Evolutionary conservation across 768 basidiomycete species (phyloP), one percentile per base, ranked within the genome.

Genomic region (Xanthoconium stramineum): DNA sequence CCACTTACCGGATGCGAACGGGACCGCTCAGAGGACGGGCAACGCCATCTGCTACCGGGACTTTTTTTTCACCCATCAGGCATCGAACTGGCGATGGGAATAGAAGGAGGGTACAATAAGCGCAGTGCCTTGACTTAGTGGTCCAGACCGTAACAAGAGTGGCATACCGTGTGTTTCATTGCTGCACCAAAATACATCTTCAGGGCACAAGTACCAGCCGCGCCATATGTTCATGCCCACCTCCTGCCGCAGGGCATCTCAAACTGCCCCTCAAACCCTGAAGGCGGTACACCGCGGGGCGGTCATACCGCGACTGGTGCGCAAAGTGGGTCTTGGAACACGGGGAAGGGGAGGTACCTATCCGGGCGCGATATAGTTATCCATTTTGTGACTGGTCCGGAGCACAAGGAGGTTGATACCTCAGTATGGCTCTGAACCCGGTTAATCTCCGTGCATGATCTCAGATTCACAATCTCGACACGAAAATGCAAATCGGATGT

Each of bases 401-500:
- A 15, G 12, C n/a, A 5, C 43, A 56, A 59, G 65, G 65, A 59
- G n/a, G 42, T 17, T 46, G 44, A 30, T 30, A 14, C 14, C 11
- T 17, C 15, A 2, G 15, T 11, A 37, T 11, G 15, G 15, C 15
- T 12, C 30, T 35, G 38, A 30, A 4, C n/a, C 44, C 65, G 60
- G 57, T 50, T 44, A 59, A 66, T 66, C 54, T 60, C 65, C 65
- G 66, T 19, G 66, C 17, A 24, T 12, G 42, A 67, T 68, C 66
- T 68, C 50, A 65, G 65, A 66, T 66, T 38, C 59, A 28, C 63
- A 53, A 68, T 65, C 62, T 61, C n/a, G 32, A 28, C 33, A 46
- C 48, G 37, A 58, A 33, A 49, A 55, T 64, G 65, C 63, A 59
- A 62, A 62, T 66, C 63, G 58, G 60, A 44, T 28, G 12, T 52